phyloP scores from a whole-genome alignment of 495 filamentous ascomycete genomes.

The Glutinoglossum americanum region DNA sequence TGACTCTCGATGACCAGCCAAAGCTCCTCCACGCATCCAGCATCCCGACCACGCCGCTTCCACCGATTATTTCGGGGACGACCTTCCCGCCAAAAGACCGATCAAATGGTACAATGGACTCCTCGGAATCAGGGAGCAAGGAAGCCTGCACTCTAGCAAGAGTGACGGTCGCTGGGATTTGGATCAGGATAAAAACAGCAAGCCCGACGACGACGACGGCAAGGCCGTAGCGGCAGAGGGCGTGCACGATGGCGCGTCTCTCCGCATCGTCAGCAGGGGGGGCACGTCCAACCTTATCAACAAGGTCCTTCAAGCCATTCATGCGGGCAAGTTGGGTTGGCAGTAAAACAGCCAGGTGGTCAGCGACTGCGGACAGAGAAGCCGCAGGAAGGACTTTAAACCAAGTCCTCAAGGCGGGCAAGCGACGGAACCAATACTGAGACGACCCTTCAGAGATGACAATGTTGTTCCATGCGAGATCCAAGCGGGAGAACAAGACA shows the following conservation, averaged over 20 bases:
- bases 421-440: constrained; percentile 28
- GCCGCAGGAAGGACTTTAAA: constrained; percentile 29
- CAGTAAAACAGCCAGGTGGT: constrained; percentile 10
- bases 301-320: constrained; percentile 7
- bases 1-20: constrained; percentile 36
- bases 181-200: constrained; percentile 24
- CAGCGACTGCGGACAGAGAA: constrained; percentile 14
- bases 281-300: constrained; percentile 10
- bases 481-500: constrained; percentile 26
- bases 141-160: constrained; percentile 51
- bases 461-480: constrained; percentile 38
- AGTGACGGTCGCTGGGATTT: constrained; percentile 39
- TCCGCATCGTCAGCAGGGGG: neutral
- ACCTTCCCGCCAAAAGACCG: constrained; percentile 41
- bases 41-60: constrained; percentile 43
- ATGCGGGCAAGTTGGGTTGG: constrained; percentile 1
- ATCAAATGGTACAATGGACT: constrained; percentile 60
- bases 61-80: constrained; percentile 38
- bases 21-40: constrained; percentile 53
- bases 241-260: neutral
- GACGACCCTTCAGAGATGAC: constrained; percentile 33
- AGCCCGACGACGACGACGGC: constrained; percentile 17
- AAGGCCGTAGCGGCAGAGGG: constrained; percentile 12
- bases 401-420: constrained; percentile 24
- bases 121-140: constrained; percentile 42